Evolutionary conservation across 1,139 yeast genomes (phyloP).

Genomic region (Tardiomyces blankii): DNA sequence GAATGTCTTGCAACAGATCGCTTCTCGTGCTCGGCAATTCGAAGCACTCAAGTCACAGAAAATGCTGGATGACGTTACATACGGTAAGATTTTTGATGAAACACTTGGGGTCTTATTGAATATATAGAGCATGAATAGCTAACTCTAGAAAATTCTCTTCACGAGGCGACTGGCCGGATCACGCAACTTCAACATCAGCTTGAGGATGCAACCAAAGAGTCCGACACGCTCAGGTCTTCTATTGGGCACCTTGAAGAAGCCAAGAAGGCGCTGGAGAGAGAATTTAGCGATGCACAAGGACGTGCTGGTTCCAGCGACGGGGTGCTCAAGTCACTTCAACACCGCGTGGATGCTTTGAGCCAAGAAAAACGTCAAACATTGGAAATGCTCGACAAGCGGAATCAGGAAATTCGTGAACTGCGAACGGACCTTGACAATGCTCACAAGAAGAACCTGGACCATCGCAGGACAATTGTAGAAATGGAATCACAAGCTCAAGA

Average conservation of each 20-base stretch:
- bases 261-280: conserved; percentile 21
- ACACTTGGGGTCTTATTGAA: neutral
- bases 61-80: conserved; percentile 35
- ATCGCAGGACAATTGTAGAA: conserved; percentile 31
- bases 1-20: conserved; percentile 26
- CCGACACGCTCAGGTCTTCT: conserved; percentile 25
- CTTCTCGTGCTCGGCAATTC: conserved; percentile 36
- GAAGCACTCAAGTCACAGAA: conserved; percentile 42
- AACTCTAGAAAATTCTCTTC: conserved; percentile 38
- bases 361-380: neutral
- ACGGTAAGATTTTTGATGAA: conserved; percentile 14
- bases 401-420: conserved; percentile 38
- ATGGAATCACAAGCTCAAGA: conserved; percentile 29
- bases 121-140: neutral
- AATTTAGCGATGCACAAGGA: conserved; percentile 20
- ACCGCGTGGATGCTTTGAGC: conserved; percentile 10
- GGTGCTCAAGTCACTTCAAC: conserved; percentile 11
- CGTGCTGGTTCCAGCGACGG: conserved; percentile 16
- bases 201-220: conserved; percentile 16
- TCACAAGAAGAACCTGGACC: conserved; percentile 36
- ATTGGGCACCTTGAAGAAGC: conserved; percentile 22
- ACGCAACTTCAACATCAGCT: conserved; percentile 27
- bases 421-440: conserved; percentile 43
- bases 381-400: conserved; percentile 29
- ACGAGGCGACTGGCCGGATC: conserved; percentile 26